phyloP scores from a whole-genome alignment of 1,284 basidiomycete species.

The Meira miltonrushii region DNA sequence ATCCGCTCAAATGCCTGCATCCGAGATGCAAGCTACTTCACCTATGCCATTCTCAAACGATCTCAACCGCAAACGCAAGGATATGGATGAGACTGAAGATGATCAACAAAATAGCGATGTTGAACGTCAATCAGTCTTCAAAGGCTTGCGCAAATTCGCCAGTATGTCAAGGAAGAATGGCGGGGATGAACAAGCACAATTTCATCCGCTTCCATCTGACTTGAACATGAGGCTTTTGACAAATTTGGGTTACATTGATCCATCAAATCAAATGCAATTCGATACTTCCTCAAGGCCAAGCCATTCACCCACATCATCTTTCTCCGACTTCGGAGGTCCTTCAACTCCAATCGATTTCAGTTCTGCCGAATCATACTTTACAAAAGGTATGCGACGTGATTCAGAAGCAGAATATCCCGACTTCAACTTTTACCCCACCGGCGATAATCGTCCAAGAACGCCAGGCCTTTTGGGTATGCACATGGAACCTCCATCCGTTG shows the following conservation, averaged over 20 bases:
- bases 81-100: neutral
- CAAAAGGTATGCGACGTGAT: neutral
- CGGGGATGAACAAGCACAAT: constrained; percentile 1
- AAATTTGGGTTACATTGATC: constrained; percentile 1
- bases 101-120: neutral
- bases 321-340: constrained; percentile 1
- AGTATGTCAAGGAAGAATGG: neutral
- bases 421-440: constrained; percentile 4
- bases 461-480: constrained; percentile 9
- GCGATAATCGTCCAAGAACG: neutral
- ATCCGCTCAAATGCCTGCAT: too few relatives aligned
- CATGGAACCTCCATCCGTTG: neutral
- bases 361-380: constrained; percentile 7
- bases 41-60: too few relatives aligned
- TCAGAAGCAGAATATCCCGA: constrained; percentile 5
- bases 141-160: neutral
- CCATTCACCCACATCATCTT: neutral
- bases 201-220: constrained; percentile 5
- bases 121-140: neutral
- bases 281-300: neutral
- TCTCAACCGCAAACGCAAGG: constrained; percentile 1
- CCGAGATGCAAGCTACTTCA: too few relatives aligned
- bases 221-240: constrained; percentile 3
- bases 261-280: neutral
- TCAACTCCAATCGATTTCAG: neutral